A percentile compares a stretch with the other conserved stretches of the same genome.
Evolutionary conservation across 805 yeast genomes (phyloP).

Genomic region (Candida yuanshanica): DNA sequence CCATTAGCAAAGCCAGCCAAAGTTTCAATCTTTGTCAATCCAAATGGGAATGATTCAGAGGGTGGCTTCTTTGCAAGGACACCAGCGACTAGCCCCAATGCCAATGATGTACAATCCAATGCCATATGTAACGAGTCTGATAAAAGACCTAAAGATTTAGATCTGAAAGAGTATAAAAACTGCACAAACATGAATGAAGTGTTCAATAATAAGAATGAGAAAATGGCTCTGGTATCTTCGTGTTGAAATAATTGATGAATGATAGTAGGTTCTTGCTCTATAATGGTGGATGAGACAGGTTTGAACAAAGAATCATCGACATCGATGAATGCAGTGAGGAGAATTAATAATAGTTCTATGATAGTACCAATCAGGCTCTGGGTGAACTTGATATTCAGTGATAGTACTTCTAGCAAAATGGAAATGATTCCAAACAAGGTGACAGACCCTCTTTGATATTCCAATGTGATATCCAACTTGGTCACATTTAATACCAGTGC

Average conservation of each 20-base stretch:
- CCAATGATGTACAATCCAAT: constrained; percentile 84
- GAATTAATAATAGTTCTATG: constrained; percentile 12
- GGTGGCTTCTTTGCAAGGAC: constrained; percentile 54
- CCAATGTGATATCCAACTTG: constrained; percentile 9
- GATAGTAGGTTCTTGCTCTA: constrained; percentile 9
- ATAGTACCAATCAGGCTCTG: constrained; percentile 6
- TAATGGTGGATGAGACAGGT: background rate
- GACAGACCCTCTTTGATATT: constrained; percentile 14
- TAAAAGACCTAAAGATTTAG: constrained; percentile 84
- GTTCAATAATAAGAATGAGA: constrained; percentile 78
- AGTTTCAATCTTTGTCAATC: constrained; percentile 78
- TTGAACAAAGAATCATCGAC: constrained; percentile 12
- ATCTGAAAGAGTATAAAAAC: constrained; percentile 82
- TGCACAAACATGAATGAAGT: constrained; percentile 94
- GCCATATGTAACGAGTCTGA: constrained; percentile 97
- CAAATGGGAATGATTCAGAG: constrained; percentile 77
- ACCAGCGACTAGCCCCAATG: constrained; percentile 87
- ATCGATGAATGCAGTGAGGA: constrained; percentile 9
- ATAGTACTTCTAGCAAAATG: constrained; percentile 28
- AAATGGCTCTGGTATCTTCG: constrained; percentile 80
- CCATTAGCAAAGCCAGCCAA: constrained; percentile 96
- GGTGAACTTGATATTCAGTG: constrained; percentile 23
- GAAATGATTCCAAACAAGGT: constrained; percentile 27
- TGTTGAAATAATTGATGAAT: constrained; percentile 27
- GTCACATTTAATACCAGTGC: constrained; percentile 16